phyloP scores from a whole-genome alignment of 1,284 basidiomycete genomes.

The Athelia sp. region DNA sequence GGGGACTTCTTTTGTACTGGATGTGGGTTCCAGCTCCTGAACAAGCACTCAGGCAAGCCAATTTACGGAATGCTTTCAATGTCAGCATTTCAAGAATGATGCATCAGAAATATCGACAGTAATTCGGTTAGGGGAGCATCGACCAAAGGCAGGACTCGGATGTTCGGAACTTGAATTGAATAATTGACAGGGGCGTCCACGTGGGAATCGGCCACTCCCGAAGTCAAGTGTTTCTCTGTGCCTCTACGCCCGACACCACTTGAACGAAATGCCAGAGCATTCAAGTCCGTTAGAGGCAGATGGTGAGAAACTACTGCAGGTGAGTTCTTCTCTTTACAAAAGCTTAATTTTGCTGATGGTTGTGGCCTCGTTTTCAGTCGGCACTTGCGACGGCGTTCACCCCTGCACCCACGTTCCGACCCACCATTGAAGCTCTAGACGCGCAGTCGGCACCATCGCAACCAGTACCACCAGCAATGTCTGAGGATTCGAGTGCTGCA shows the following conservation, averaged over 20 bases:
- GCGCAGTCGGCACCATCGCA: constrained; percentile 9
- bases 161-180: not conserved
- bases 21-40: too few relatives aligned
- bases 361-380: not conserved
- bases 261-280: constrained; percentile 1
- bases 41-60: too few relatives aligned
- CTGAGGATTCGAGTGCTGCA: not conserved
- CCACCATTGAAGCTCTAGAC: constrained; percentile 10
- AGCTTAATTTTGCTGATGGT: not conserved
- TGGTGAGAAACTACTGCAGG: constrained; percentile 13
- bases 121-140: too few relatives aligned
- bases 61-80: too few relatives aligned
- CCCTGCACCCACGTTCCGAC: constrained; percentile 13
- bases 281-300: constrained; percentile 10
- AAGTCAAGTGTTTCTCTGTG: not conserved
- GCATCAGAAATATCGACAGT: too few relatives aligned
- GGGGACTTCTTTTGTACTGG: too few relatives aligned
- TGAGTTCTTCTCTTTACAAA: not conserved
- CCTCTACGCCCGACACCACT: not conserved
- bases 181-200: not conserved
- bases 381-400: constrained; percentile 7
- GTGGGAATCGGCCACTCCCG: not conserved
- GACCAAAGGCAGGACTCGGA: not conserved
- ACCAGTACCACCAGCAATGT: constrained; percentile 6
- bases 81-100: too few relatives aligned